These are phyloP conservation scores for Sordariomycetes sp. DNA, from an alignment of 2,329 filamentous ascomycete species.

Conservation along the genomic window DNA sequence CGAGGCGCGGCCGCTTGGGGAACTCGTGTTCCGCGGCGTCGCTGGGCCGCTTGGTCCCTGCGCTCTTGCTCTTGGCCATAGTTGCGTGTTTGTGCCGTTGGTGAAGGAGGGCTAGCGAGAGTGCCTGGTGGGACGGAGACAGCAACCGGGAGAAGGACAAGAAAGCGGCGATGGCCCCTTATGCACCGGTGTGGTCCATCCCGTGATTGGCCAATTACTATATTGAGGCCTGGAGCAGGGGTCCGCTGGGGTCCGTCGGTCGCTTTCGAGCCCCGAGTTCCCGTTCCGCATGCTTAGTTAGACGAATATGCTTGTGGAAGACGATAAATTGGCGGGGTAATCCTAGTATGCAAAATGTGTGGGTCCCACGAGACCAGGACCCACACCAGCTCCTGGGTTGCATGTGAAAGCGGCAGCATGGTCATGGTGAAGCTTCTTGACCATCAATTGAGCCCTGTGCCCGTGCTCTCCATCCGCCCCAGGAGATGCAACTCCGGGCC, in stretches of 20 bases:
- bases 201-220: background rate
- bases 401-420: background rate
- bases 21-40: constrained; percentile 22
- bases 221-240: background rate
- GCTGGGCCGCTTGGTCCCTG: constrained; percentile 28
- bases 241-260: background rate
- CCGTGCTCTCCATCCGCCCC: background rate
- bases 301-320: background rate
- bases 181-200: background rate
- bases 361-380: background rate
- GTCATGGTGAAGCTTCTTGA: no score
- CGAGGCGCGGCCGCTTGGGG: constrained; percentile 35
- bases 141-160: background rate
- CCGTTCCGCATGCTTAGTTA: background rate
- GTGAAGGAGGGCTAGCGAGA: background rate
- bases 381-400: background rate
- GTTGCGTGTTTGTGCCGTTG: background rate
- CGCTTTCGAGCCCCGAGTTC: background rate
- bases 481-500: background rate
- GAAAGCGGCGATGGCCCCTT: background rate
- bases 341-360: background rate
- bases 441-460: background rate
- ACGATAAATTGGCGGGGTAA: background rate
- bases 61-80: background rate
- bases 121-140: background rate